Evolutionary conservation across 129 eudicot species (phyloP).

Genomic region (Flaveria sonorensis): DNA sequence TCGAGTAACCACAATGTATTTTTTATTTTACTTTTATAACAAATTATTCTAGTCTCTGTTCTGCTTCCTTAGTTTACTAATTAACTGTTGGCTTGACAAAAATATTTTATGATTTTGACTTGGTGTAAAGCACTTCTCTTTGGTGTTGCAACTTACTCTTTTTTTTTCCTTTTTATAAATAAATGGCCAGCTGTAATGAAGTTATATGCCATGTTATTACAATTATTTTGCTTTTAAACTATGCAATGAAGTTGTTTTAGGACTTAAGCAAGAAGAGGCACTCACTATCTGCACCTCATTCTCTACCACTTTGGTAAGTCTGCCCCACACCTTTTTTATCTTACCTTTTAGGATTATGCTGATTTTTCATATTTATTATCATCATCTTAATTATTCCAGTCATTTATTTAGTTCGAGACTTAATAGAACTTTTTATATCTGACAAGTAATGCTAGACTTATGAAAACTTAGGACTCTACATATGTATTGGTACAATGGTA

Average conservation of each 20-base stretch:
- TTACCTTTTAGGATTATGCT: not conserved
- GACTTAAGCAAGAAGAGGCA: conserved; percentile 32
- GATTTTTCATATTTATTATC: not conserved
- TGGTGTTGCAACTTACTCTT: conserved; percentile 11
- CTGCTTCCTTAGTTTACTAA: not conserved
- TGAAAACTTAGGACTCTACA: not conserved
- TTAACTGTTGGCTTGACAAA: not conserved
- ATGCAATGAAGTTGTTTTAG: conserved; percentile 31
- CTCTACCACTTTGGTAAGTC: conserved; percentile 36
- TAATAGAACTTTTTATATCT: not conserved
- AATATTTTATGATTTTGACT: conserved; percentile 24
- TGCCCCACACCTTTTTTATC: conserved; percentile 5
- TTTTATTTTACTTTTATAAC: not conserved
- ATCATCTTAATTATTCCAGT: not conserved
- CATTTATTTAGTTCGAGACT: not conserved
- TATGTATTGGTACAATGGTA: conserved; percentile 15
- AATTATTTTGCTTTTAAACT: conserved; percentile 28
- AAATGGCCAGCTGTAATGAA: conserved; percentile 24
- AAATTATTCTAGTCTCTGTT: not conserved
- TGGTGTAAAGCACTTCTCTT: conserved; percentile 28
- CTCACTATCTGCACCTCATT: conserved; percentile 37
- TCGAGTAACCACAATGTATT: conserved; percentile 14
- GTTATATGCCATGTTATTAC: conserved; percentile 20
- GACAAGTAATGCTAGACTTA: not conserved
- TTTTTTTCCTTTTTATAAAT: conserved; percentile 5